Conservation (phyloP, 768 basidiomycete species). For the Trametes cubensis region DNA sequence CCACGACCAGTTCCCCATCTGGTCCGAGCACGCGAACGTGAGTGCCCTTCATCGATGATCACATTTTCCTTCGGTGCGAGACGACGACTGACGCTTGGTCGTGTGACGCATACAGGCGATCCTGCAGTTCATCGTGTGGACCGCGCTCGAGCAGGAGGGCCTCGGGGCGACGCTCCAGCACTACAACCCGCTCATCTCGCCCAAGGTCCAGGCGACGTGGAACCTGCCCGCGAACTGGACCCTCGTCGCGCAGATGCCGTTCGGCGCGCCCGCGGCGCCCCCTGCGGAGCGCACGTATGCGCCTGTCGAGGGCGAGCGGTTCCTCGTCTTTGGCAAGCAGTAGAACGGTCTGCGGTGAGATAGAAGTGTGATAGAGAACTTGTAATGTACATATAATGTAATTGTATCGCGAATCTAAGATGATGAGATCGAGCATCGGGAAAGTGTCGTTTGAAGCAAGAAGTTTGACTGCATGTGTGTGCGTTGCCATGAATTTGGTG, state of each 20-base stretch:
- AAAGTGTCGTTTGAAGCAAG: too few species aligned
- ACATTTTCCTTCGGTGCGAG: neutral
- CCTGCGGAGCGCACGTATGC: conserved; percentile 23
- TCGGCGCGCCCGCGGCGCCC: conserved; percentile 25
- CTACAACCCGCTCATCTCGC: conserved; percentile 29
- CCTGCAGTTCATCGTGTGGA: conserved; percentile 29
- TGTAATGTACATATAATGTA: too few species aligned
- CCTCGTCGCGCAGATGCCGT: conserved; percentile 27
- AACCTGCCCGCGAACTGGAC: conserved; percentile 24
- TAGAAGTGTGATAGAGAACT: too few species aligned
- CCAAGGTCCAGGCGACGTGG: conserved; percentile 26
- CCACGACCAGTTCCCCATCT: conserved; percentile 27
- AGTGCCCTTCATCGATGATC: neutral
- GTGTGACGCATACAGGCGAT: conserved; percentile 17
- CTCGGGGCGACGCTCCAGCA: conserved; percentile 29
- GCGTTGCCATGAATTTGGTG: too few species aligned
- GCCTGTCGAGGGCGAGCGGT: conserved; percentile 28
- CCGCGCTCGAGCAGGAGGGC: conserved; percentile 28
- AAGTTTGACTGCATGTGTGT: too few species aligned
- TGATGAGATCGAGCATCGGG: too few species aligned
- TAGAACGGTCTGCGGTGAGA: neutral
- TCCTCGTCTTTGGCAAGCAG: conserved; percentile 27
- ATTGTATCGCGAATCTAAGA: too few species aligned
- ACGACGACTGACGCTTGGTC: conserved; percentile 3
- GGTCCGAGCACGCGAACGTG: conserved; percentile 27